Percentiles rank a stretch among this genome's conserved stretches.
Evolutionary conservation across 176 grass and related monocot species (phyloP).

Genomic region (Tuctoria greenei): DNA sequence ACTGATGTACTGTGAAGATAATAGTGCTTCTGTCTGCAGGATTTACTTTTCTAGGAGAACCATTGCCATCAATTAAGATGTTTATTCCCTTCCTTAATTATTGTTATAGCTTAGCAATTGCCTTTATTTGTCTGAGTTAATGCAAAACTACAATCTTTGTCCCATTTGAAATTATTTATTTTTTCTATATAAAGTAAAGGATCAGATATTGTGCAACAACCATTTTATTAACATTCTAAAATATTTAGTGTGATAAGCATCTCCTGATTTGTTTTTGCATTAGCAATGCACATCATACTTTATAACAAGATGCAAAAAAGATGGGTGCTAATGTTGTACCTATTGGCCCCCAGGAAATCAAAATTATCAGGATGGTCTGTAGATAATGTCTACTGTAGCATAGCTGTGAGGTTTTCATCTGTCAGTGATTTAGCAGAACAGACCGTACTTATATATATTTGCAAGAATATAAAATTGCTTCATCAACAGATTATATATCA

Average conservation of each 20-base stretch:
- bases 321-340: neutral
- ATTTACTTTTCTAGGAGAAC: neutral
- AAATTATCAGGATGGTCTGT: neutral
- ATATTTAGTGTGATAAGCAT: neutral
- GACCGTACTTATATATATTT: neutral
- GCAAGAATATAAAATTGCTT: neutral
- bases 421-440: neutral
- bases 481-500: neutral
- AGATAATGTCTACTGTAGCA: neutral
- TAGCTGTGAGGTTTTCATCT: neutral
- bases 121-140: neutral
- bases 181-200: neutral
- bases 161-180: neutral
- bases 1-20: neutral
- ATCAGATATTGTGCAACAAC: neutral
- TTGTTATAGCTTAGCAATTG: neutral
- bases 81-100: neutral
- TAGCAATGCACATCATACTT: neutral
- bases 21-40: neutral
- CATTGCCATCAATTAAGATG: neutral
- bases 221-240: neutral
- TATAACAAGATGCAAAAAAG: neutral
- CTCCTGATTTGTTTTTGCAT: conserved; percentile 1
- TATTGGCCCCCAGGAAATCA: neutral
- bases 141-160: neutral